Conservation (phyloP, 176 grass and related monocot species). For the Echinochloa phyllopogon region DNA sequence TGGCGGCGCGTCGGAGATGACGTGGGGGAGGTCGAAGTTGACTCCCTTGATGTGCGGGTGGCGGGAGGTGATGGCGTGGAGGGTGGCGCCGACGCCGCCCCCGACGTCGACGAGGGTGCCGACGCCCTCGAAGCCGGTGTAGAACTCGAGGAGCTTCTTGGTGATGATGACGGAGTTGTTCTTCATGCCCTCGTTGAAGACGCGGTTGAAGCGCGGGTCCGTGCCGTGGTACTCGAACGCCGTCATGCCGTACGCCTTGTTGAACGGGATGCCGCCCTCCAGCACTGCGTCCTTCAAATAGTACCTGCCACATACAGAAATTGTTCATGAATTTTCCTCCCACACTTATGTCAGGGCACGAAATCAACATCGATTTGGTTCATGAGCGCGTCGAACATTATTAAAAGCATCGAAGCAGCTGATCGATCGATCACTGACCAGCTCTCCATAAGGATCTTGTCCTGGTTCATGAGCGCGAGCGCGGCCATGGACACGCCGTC, state of each 20-base stretch:
- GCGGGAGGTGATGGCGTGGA: constrained; percentile 61
- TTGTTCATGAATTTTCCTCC: no score
- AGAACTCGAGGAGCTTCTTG: constrained; percentile 82
- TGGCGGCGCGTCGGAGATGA: constrained; percentile 81
- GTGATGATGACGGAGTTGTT: constrained; percentile 85
- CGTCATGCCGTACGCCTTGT: neutral
- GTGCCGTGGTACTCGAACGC: constrained; percentile 36
- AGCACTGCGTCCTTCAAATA: neutral
- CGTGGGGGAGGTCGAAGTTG: constrained; percentile 93
- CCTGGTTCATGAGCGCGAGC: neutral
- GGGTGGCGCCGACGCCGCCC: constrained; percentile 78
- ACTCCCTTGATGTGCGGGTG: constrained; percentile 55
- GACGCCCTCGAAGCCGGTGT: constrained; percentile 65
- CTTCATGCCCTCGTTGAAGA: constrained; percentile 95
- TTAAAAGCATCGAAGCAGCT: no score
- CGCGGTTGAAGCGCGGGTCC: constrained; percentile 73
- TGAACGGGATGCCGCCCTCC: neutral
- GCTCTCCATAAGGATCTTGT: neutral
- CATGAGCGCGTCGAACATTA: no score
- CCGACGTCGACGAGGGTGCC: constrained; percentile 79
- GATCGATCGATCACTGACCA: neutral
- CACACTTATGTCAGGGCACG: no score
- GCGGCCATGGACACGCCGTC: neutral
- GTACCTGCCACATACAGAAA: neutral
- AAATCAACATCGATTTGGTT: no score